phyloP scores from a whole-genome alignment of 441 rosid species.

The Syzygium malaccense region DNA sequence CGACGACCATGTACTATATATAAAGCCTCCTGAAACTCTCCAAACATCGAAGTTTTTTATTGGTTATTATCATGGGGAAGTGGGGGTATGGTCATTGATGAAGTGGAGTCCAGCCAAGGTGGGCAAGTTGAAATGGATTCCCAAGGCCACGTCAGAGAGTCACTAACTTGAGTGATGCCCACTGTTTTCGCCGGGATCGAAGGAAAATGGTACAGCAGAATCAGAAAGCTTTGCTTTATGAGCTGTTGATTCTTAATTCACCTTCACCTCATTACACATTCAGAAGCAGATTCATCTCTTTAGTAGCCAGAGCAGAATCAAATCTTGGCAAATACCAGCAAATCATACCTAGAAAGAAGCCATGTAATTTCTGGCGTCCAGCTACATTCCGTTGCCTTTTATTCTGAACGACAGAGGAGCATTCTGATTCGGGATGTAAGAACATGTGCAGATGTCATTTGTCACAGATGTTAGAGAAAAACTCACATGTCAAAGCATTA shows the following conservation, averaged over 20 bases:
- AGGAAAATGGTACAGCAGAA: neutral
- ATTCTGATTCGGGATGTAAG: neutral
- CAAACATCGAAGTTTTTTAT: neutral
- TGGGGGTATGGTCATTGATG: neutral
- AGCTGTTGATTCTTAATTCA: neutral
- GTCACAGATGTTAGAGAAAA: neutral
- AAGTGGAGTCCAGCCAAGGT: neutral
- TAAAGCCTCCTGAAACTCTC: neutral
- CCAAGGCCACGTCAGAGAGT: neutral
- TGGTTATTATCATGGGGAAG: neutral
- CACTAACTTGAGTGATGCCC: neutral
- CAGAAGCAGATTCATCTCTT: neutral
- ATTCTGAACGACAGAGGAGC: neutral
- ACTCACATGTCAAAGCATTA: neutral
- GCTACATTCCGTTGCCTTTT: neutral
- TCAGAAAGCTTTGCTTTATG: neutral
- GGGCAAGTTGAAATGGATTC: neutral
- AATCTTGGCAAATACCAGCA: neutral
- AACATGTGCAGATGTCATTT: neutral
- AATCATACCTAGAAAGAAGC: neutral
- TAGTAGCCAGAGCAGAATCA: neutral
- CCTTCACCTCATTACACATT: neutral
- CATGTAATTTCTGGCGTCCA: neutral
- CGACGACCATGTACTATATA: neutral
- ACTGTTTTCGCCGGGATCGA: neutral